Evolutionary conservation across 306 rosid genomes (phyloP), one percentile per base, ranked within the genome.

Genomic region (Glycine tomentella): DNA sequence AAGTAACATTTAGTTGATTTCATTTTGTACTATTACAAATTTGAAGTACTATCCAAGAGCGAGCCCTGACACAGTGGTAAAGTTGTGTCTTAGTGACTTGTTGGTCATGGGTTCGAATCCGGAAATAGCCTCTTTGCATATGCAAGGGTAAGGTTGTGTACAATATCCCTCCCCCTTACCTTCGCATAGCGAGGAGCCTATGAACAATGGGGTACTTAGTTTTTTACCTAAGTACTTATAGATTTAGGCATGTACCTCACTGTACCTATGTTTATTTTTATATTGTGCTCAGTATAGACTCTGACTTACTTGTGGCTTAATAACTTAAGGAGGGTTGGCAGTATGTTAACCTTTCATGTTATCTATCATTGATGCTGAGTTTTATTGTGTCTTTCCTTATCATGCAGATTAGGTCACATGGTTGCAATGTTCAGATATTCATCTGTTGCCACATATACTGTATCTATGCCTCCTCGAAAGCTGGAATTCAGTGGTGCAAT

Each of bases 371-470:
- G 14, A 8, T 75, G 4, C 36, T 59, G 34, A 34, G 46, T 62
- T 77, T 86, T 55, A 80, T 33, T 68, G 15, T 67, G 56, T 25
- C 31, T 25, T 76, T 74, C 78, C 69, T 68, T 79, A 68, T 59
- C 81, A 58, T 86, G 88, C 93, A 93, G 99, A 82, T 83, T 90
- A 75, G 98, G 99, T 80, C 83, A 61, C 81, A 90, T 90, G 95
- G 95, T 88, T 81, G 93, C 99, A 17, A 77, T 93, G 93, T 96
- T 93, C 87, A 90, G 86, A 87, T 92, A 84, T 74, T 89, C 97
- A 50, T 70, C 86, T 1, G 88, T 88, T 64, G 58, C 87, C 16
- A 92, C 88, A 42, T 92, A 90, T 80, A 81, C 84, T 2, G 94
- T 96, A 74, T 78, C 88, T 74, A 74, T 96, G 90, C 98, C 98